Base-by-base conservation (phyloP, 2,329 filamentous ascomycete genomes). In the Fusarium equiseti region DNA sequence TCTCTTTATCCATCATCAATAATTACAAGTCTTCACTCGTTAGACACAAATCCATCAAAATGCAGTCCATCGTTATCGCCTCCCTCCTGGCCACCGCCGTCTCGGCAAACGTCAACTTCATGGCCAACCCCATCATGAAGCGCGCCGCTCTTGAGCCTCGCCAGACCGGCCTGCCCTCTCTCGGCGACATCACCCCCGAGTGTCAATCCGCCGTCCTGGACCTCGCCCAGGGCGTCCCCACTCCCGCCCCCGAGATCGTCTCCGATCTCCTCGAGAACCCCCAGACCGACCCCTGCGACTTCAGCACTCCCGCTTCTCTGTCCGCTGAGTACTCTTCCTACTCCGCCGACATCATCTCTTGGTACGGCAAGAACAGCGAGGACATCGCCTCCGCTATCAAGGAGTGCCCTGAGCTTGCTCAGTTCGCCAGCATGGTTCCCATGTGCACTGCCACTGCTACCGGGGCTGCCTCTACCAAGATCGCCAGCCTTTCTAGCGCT, bases 221-320 rank as follows among this genome's bases (percentile, higher is more conserved):
- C 54, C 46, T 78, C 68, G 67, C 74, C 70, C 44, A 58, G 44
- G 59, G 68, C 11, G 35, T 79, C 16, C 79, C 79, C 15, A 79
- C 78, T 6, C 78, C 79, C 20, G 71, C 77, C 8, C 68, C 79
- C 4, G 65, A 65, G 32, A 71, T 82, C 70, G 32, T 73, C 59
- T 66, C 72, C 38, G 76, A 77, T 68, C 35, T 72, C 29, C 48
- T 49, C 12, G 59, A 66, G 11, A 55, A 77, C 68, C 68, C 75
- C 8, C 70, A 72, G 55, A 75, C 76, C 54, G 75, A 81, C 75
- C 68, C 74, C 6, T 82, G 80, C 79, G 22, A 60, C 66, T 76
- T 78, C 74, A 75, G 60, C 58, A 59, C 75, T 9, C 78, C 81
- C n/a, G 42, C 66, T 24, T 75, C 72, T 71, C 75, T 82, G 38